These are phyloP conservation scores for Albatrellus ellisii DNA, from an alignment of 768 basidiomycete genomes.

Conservation along the genomic window DNA sequence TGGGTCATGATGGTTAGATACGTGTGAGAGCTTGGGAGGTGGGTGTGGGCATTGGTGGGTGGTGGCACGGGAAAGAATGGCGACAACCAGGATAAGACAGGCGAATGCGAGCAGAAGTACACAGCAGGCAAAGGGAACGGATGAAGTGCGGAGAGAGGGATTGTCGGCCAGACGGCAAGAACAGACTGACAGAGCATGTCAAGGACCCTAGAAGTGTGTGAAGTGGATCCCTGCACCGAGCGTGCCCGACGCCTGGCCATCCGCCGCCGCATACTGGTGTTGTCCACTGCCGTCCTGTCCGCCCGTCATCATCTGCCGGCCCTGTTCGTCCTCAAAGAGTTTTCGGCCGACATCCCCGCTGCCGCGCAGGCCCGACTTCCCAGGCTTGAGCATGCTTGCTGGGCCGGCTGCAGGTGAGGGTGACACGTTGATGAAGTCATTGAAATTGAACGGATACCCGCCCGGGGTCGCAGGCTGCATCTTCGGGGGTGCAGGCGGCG, in stretches of 20 bases:
- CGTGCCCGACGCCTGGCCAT: conserved; percentile 8
- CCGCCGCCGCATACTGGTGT: conserved; percentile 3
- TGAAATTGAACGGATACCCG: conserved; percentile 13
- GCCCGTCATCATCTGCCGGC: conserved; percentile 8
- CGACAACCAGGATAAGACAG: too few species aligned
- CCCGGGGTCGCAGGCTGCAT: conserved; percentile 12
- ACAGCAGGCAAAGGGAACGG: too few species aligned
- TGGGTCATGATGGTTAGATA: too few species aligned
- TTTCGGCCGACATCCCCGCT: conserved; percentile 11
- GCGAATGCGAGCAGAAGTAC: too few species aligned
- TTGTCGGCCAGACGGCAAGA: conserved; percentile 2
- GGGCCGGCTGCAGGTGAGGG: conserved; percentile 13
- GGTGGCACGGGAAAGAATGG: too few species aligned
- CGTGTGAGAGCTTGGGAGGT: too few species aligned
- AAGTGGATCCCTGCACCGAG: conserved; percentile 14
- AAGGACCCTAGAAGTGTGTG: conserved; percentile 11
- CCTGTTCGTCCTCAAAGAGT: conserved; percentile 13
- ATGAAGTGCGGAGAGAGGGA: conserved; percentile 10
- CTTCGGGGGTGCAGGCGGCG: not conserved
- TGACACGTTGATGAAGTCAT: conserved; percentile 16
- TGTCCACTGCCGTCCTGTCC: conserved; percentile 5
- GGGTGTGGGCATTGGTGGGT: too few species aligned
- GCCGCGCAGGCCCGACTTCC: conserved; percentile 11
- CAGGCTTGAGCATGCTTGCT: conserved; percentile 6
- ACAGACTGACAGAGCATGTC: too few species aligned